Base-by-base conservation (phyloP, 192 early-diverging fungal species). In the Gryganskiella cystojenkinii region DNA sequence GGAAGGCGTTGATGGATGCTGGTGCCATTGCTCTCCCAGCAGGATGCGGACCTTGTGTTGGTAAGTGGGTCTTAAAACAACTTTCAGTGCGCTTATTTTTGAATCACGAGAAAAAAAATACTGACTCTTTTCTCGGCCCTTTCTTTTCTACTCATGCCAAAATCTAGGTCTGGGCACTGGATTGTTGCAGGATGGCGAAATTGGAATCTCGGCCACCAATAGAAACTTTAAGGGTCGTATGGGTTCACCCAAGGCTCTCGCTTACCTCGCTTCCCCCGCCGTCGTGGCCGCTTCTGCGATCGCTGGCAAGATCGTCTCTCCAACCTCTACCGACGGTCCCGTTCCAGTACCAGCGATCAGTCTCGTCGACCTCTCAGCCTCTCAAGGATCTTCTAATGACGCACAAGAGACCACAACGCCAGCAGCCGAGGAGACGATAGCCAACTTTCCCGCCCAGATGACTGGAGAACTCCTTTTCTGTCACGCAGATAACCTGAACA, bases 181-280 rank as follows among this genome's bases (percentile, higher is more conserved):
- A 27, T 82, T 99, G 61, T 87, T 99, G 44, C 87, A 96, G 83
- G 98, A 99, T 71, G 94, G 94, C 34, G 96, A 98, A 81, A 94
- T 98, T 8, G 96, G 98, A 25, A 98, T 99, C 52, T 96, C 95
- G n/a, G 98, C 98, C 19, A 98, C 98, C 24, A 99, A 99, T 80
- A 88, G 98, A 53, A 99, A 99, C 78, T 99, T 95, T 84, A 99
- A 99, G 85, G 98, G 98, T 51, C 89, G 98, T 17, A 99, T 99
- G 98, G 98, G 98, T 46, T 95, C 94, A 22, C 95, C 95, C 50
- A 87, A 75, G 35, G 95, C 98, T 0, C 86, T 93, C 60, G 95
- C 98, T 0, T 99, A 99, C 67, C 88, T 99, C 45, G 90, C 96
- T 4, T 97, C 95, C 2, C 97, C 97, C 22, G 95, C 95, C 35